Base-by-base conservation (phyloP, 2,329 filamentous ascomycete species). In the Tolypocladium cylindrosporum region DNA sequence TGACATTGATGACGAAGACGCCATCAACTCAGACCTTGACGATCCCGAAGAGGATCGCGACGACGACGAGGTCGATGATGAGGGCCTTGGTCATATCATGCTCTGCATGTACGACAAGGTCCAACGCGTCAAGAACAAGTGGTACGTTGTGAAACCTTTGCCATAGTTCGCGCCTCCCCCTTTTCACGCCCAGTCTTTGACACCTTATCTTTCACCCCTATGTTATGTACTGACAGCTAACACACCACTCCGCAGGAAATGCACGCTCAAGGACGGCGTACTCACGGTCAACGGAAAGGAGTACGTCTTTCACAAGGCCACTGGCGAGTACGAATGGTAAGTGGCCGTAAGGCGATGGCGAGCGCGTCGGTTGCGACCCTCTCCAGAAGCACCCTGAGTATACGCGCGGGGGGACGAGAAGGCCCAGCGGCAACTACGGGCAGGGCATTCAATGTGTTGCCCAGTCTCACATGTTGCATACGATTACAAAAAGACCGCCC, bases 51-150 rank as follows among this genome's bases (percentile, higher is more conserved):
- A 97, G 61, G 86, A 90, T 13, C 75, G 85, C 21, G 87, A 89
- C 37, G 91, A 94, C 31, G 90, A 93, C 31, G 90, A 94, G 40
- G 92, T 94, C 55, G 90, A 91, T 16, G 91, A 95, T 60, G 92
- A 96, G 50, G 84, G 86, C 41, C 83, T 89, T 63, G 87, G 88
- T 1, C 89, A 96, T 65, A 92, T 95, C 70, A 97, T 99, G 90
- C 86, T 99, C 45, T 99, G 94, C 78, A 97, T 96, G 71, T 99
- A 99, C 71, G 94, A 99, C 78, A 99, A 99, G 78, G 94, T 99
- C 11, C 93, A 97, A 75, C 84, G 94, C 54, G 94, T 97, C 68
- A 99, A 99, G 86, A 99, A 97, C 77, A 99, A 94, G 84, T 94
- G 90, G 90, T 86, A 71, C 55, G 80, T 74, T 11, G 55, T 13